phyloP scores from a whole-genome alignment of 257 asterid genomes.

The Datura wrightii region DNA sequence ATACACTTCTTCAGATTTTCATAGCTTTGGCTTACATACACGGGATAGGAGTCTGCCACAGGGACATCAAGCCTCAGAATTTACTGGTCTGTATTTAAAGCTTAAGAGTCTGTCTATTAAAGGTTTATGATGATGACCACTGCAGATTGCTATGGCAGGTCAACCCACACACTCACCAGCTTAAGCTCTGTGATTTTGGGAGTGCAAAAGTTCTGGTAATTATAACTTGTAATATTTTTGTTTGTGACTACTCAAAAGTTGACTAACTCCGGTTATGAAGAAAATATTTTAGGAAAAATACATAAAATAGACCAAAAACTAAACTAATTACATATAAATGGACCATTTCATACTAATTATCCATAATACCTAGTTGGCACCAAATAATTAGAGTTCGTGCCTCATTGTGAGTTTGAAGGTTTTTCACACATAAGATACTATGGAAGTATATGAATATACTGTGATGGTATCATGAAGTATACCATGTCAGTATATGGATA shows the following conservation, averaged over 20 bases:
- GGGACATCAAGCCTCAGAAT: slow-evolving; percentile 79
- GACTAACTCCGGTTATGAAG: background rate
- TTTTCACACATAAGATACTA: too few species aligned
- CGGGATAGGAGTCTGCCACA: slow-evolving; percentile 68
- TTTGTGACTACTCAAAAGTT: background rate
- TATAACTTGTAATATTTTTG: slow-evolving; percentile 15
- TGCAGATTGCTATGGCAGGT: slow-evolving; percentile 47
- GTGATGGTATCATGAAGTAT: too few species aligned
- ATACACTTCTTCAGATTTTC: slow-evolving; percentile 55
- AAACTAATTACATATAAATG: too few species aligned
- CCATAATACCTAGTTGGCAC: too few species aligned
- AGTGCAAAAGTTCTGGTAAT: slow-evolving; percentile 78
- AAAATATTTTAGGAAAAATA: too few species aligned
- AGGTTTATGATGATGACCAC: slow-evolving; percentile 1
- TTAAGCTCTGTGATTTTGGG: slow-evolving; percentile 79
- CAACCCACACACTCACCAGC: slow-evolving; percentile 71
- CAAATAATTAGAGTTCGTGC: too few species aligned
- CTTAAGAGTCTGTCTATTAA: slow-evolving; percentile 16
- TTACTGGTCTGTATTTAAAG: slow-evolving; percentile 51
- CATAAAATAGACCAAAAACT: too few species aligned
- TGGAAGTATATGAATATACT: too few species aligned
- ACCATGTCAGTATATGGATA: too few species aligned
- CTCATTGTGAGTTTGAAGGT: too few species aligned
- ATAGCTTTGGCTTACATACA: slow-evolving; percentile 70
- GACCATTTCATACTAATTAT: too few species aligned